phyloP scores from a whole-genome alignment of 495 filamentous ascomycete species.

The Penicillium manginii region DNA sequence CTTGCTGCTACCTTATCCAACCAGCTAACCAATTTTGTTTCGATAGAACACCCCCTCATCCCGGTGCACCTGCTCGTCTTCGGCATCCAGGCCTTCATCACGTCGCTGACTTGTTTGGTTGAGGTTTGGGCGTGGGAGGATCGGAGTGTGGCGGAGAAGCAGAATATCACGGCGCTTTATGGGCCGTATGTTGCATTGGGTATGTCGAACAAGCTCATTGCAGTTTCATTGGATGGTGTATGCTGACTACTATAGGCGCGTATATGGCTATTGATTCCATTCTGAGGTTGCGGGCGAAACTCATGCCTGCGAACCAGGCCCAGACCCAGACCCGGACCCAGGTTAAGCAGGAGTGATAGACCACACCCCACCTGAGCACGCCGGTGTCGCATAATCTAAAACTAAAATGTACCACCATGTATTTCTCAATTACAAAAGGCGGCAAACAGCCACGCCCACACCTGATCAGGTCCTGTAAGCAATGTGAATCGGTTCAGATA shows the following conservation, averaged over 20 bases:
- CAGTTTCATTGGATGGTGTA: no score
- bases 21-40: no score
- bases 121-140: constrained; percentile 62
- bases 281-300: constrained; percentile 39
- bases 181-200: constrained; percentile 73
- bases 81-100: constrained; percentile 69
- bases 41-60: constrained; percentile 61
- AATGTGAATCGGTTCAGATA: constrained; percentile 20
- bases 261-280: constrained; percentile 62
- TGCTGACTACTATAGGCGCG: no score
- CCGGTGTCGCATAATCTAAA: no score
- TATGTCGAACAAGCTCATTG: no score
- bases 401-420: no score
- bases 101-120: constrained; percentile 70
- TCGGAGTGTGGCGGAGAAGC: constrained; percentile 55
- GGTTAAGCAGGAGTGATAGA: no score
- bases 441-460: no score
- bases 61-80: constrained; percentile 72
- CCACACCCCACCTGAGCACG: background rate
- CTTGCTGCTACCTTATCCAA: no score
- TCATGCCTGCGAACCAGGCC: constrained; percentile 37
- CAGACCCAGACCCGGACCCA: constrained; percentile 16
- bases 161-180: constrained; percentile 65
- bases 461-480: no score
- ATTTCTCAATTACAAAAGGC: no score